phyloP scores from a whole-genome alignment of 164 flowering plant species.

The Vitis rotundifolia region DNA sequence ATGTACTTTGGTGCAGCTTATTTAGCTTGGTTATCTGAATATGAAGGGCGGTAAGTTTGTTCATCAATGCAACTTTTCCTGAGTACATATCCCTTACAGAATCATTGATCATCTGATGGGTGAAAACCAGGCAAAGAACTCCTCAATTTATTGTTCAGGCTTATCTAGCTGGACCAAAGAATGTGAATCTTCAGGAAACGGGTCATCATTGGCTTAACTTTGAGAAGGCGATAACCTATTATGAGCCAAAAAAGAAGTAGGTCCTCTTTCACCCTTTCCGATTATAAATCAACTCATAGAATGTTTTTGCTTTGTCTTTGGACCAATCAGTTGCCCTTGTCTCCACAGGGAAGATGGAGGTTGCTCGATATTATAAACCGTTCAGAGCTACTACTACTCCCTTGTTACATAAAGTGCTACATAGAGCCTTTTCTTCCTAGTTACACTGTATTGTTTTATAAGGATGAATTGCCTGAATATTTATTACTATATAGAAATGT shows the following conservation, averaged over 20 bases:
- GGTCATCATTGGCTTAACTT: constrained; percentile 71
- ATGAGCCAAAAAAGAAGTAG: constrained; percentile 51
- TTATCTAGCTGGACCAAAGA: constrained; percentile 74
- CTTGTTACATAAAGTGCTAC: too few relatives aligned
- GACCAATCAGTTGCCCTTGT: too few relatives aligned
- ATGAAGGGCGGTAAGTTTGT: constrained; percentile 71
- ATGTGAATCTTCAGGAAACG: constrained; percentile 62
- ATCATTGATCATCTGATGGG: not conserved
- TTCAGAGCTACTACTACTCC: too few relatives aligned
- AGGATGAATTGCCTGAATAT: too few relatives aligned
- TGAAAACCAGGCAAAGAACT: constrained; percentile 56
- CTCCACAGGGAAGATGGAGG: too few relatives aligned
- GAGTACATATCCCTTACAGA: not conserved
- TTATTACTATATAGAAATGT: too few relatives aligned
- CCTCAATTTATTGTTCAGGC: constrained; percentile 83
- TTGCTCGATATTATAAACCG: too few relatives aligned
- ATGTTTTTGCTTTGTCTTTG: too few relatives aligned
- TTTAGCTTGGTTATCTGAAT: constrained; percentile 68
- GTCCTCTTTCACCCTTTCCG: not conserved
- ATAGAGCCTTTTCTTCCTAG: too few relatives aligned
- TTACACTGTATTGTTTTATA: too few relatives aligned
- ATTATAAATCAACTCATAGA: too few relatives aligned
- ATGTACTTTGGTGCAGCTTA: constrained; percentile 95
- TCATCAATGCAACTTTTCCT: not conserved
- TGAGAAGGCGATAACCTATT: constrained; percentile 57